Base-by-base conservation (phyloP, 495 filamentous ascomycete genomes). In the Bacidia rubella region DNA sequence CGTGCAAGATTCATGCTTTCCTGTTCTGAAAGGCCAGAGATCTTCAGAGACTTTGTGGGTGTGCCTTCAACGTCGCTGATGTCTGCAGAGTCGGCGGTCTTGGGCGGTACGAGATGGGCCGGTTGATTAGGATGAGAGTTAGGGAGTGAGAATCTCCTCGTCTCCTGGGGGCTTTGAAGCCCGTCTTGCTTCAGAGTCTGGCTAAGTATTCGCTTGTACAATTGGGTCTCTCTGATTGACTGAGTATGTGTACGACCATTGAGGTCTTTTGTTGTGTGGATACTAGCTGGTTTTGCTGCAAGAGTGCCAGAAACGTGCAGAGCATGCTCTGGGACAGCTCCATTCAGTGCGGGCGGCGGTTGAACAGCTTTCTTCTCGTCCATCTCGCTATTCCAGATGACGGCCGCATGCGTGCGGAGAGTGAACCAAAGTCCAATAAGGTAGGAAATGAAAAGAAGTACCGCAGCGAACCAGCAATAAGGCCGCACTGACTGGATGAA, bases 351-450 rank as follows among this genome's bases (percentile, higher is more conserved):
- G n/a, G n/a, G 29, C 26, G 53, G 51, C 11, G 66, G 64, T 1
- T 65, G 59, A 15, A 65, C 65, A 24, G 76, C 69, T 46, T 85
- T 86, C 70, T 93, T 94, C 66, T 94, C 87, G 41, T 96, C 89
- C 2, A 75, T 62, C 55, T 95, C 87, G 23, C 70, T 82, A 61
- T 87, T 90, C 92, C 92, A 99, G 53, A 99, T 99, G 27, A 95
- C 82, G 17, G 92, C 90, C 3, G 92, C 92, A 64, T 99, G 92
- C 2, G 92, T 99, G 54, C 93, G 74, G 4, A 99, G 77, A 3
- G 92, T 99, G 65, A 99, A 99, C 81, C 89, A 88, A 25, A 97
- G 71, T 15, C 92, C 92, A 56, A 97, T 92, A 32, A 92, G 71
- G 64, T 99, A 99, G 0, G 87, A 89, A 19, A 95, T 66, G 68